Evolutionary conservation across 1,284 basidiomycete genomes (phyloP).

Genomic region (Papiliotrema laurentii): DNA sequence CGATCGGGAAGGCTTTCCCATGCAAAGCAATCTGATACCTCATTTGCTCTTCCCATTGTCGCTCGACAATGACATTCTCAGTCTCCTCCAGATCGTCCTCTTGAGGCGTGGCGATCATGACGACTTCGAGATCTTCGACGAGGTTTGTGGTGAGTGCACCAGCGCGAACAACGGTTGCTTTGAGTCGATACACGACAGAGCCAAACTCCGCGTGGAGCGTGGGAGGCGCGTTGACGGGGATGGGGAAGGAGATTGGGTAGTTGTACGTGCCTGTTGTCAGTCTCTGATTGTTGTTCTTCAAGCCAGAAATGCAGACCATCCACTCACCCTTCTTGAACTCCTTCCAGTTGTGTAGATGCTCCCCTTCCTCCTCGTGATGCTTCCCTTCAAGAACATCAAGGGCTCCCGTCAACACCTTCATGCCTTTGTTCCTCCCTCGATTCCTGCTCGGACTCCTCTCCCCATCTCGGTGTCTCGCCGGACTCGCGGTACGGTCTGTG

Average conservation of each 20-base stretch:
- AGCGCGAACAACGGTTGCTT: conserved; percentile 75
- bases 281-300: no score
- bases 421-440: conserved; percentile 42
- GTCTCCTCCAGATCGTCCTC: conserved; percentile 74
- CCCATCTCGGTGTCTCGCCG: conserved; percentile 14
- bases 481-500: conserved; percentile 6
- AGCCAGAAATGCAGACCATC: no score
- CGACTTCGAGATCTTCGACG: conserved; percentile 66
- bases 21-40: conserved; percentile 70
- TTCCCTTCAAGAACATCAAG: conserved; percentile 35
- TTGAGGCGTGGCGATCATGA: conserved; percentile 68
- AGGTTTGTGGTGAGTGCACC: conserved; percentile 76
- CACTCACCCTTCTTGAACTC: conserved; percentile 79
- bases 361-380: conserved; percentile 53
- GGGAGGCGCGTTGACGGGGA: conserved; percentile 77
- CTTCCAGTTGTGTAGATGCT: conserved; percentile 62
- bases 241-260: conserved; percentile 85
- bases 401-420: conserved; percentile 46
- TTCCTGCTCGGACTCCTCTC: conserved; percentile 43
- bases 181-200: conserved; percentile 71
- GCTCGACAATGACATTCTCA: conserved; percentile 78
- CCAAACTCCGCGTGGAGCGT: conserved; percentile 75
- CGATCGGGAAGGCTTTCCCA: conserved; percentile 76
- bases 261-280: conserved; percentile 71
- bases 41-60: conserved; percentile 88